Conservation (phyloP, 495 filamentous ascomycete species). For the Entonaema liquescens region DNA sequence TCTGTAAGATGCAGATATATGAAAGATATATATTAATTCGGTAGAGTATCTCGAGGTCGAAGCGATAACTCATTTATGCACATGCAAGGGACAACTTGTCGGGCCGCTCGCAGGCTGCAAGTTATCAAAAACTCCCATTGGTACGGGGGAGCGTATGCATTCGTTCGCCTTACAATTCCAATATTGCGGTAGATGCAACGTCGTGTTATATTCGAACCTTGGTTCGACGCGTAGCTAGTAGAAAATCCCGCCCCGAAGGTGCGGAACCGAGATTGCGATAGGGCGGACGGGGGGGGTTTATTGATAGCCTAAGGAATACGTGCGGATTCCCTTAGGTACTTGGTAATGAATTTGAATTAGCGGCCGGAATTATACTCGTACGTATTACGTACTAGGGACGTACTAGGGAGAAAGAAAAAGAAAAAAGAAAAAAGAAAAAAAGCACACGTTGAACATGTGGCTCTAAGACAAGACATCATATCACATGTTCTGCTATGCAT, state of each 20-base stretch:
- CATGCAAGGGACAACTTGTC: neutral
- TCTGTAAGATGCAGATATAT: neutral
- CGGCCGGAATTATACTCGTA: too few species aligned
- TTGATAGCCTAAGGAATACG: neutral
- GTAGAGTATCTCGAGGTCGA: neutral
- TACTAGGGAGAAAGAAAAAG: neutral
- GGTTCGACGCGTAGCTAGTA: neutral
- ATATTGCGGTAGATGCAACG: neutral
- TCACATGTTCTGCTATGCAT: neutral
- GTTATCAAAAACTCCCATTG: too few species aligned
- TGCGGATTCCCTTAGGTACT: too few species aligned
- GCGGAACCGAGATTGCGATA: slow-evolving; percentile 22
- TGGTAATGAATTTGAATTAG: too few species aligned
- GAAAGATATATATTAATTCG: neutral
- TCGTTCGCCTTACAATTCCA: neutral
- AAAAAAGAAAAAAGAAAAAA: too few species aligned
- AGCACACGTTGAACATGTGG: neutral
- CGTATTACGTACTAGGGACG: too few species aligned
- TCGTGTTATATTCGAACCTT: neutral
- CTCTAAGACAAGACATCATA: neutral
- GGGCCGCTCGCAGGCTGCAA: too few species aligned
- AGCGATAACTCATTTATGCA: neutral
- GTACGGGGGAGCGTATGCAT: neutral
- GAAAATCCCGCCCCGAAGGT: slow-evolving; percentile 11
- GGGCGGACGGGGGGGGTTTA: neutral